A percentile compares a stretch with the other conserved stretches of the same genome.
phyloP scores from a whole-genome alignment of 2,329 filamentous ascomycete species.

The Neurospora sp. region DNA sequence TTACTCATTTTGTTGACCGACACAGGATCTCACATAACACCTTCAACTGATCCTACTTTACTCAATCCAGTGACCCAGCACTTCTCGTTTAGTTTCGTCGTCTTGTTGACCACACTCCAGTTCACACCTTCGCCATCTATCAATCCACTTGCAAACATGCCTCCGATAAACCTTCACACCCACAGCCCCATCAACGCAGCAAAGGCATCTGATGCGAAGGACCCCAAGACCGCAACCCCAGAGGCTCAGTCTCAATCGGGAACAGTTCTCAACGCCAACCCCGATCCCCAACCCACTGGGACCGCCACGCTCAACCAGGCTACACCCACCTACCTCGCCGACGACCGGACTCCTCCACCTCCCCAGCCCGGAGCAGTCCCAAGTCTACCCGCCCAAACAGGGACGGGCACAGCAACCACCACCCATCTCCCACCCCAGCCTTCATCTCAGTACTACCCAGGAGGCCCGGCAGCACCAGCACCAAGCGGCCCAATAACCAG shows the following conservation, averaged over 20 bases:
- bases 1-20: neutral
- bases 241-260: neutral
- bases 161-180: constrained; percentile 50
- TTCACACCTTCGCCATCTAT: neutral
- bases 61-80: neutral
- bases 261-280: neutral
- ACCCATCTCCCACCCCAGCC: constrained; percentile 35
- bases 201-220: constrained; percentile 37
- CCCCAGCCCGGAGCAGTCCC: constrained; percentile 51
- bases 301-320: neutral
- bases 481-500: constrained; percentile 19
- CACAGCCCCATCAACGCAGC: constrained; percentile 48
- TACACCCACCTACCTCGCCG: neutral
- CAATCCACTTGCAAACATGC: constrained; percentile 32
- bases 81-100: neutral
- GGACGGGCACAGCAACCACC: no score
- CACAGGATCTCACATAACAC: neutral
- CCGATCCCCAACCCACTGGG: neutral
- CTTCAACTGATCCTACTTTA: neutral
- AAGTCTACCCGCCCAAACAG: constrained; percentile 23
- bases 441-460: neutral
- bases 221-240: constrained; percentile 33
- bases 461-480: constrained; percentile 14
- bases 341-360: constrained; percentile 33
- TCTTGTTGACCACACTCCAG: neutral